These are phyloP conservation scores for Prosopis cineraria DNA, from an alignment of 306 rosid genomes.

Conservation along the genomic window DNA sequence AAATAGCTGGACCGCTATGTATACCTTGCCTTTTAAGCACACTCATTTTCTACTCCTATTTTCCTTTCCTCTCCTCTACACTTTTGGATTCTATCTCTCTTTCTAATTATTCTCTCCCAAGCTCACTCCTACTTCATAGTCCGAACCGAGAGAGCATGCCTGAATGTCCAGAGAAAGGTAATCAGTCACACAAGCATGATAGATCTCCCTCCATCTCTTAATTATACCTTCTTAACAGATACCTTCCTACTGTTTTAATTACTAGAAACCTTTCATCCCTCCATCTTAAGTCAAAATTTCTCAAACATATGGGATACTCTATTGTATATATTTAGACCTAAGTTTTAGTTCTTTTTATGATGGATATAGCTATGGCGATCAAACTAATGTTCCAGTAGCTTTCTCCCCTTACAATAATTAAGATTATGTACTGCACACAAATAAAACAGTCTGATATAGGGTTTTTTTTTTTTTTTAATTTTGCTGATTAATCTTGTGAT, in stretches of 20 bases:
- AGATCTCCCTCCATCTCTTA: conserved; percentile 16
- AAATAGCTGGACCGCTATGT: conserved; percentile 49
- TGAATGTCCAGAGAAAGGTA: conserved; percentile 99
- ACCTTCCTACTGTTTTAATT: neutral
- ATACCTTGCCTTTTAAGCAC: conserved; percentile 88
- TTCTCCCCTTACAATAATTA: neutral
- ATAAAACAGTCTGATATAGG: neutral
- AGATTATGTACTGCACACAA: neutral
- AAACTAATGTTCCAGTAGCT: neutral
- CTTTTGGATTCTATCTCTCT: conserved; percentile 29
- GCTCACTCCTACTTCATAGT: conserved; percentile 47
- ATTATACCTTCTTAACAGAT: neutral
- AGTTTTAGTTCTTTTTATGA: neutral
- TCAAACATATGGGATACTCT: neutral
- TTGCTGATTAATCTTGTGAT: neutral
- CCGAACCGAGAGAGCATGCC: conserved; percentile 79
- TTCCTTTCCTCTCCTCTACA: conserved; percentile 46
- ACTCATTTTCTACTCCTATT: conserved; percentile 45
- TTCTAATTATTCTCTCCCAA: conserved; percentile 37
- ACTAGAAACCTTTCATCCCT: neutral
- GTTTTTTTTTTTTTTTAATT: too few relatives aligned
- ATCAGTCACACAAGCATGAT: conserved; percentile 24
- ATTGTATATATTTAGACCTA: neutral
- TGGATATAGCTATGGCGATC: conserved; percentile 8
- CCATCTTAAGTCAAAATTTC: neutral